Base-by-base conservation (phyloP, 768 basidiomycete genomes). In the Lyophyllum shimeji region DNA sequence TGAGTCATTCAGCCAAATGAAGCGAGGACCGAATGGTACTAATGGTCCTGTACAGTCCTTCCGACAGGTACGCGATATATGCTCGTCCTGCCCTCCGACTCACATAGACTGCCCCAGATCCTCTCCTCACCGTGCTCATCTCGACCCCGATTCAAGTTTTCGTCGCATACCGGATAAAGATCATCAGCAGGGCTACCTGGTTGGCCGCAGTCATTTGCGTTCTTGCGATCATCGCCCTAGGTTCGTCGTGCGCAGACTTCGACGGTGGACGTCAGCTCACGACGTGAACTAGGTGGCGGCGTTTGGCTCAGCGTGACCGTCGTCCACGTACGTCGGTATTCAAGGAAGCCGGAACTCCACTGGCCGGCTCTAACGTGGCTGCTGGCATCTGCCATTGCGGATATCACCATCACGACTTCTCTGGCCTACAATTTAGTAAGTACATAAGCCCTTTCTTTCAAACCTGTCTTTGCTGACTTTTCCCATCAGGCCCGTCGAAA, bases 111-210 rank as follows among this genome's bases (percentile, higher is more conserved):
- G 3, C 23, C 25, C 13, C 21, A 63, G 62, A 63, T n/a, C 62
- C 64, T 7, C 39, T 63, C 1, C 56, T 77, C 2, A 67, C 72
- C 1, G 69, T 79, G 7, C 44, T 63, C 2, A 63, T 65, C 13
- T 80, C 77, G 2, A 79, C 76, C 7, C 77, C 77, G 0, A 78
- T 80, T 18, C 79, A 80, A 61, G 58, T 80, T 9, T 79, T 78
- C 65, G 71, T 79, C 46, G 76, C 77, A 0, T 76, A 75, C 72
- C 67, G 76, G 45, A 76, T 79, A 39, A 67, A 63, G 51, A 60
- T 76, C 13, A 67, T 80, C 31, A 78, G 75, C 25, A 75, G 74
- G 56, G 69, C 69, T 1, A 69, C 60, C 15, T 70, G 71, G 62
- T 57, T 78, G 7, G 67, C 76, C 0, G 52, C 58, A 1, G 37